Base-by-base conservation (phyloP, 2,329 filamentous ascomycete genomes). In the Pleomassaria siparia region DNA sequence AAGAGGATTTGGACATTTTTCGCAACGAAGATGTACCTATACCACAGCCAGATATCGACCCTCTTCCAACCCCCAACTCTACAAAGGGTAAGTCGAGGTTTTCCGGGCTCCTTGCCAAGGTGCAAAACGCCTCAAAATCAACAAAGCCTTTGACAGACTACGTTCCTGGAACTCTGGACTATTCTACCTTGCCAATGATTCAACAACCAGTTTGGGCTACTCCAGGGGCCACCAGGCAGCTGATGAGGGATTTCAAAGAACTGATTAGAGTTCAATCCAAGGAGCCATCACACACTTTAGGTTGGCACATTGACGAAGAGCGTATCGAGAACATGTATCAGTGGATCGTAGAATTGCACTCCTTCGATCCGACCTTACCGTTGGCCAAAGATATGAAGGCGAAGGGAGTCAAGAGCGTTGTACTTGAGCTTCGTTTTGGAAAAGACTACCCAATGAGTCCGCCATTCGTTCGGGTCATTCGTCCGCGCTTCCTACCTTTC, bases 261-360 rank as follows among this genome's bases (percentile, higher is more conserved):
- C 74, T 91, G 0, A 72, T 88, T 26, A 80, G 81, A 48, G 69
- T 84, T 1, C 91, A 96, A 64, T 68, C 80, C 1, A 73, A 66
- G 10, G 82, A 79, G 1, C 79, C 83, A 0, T 66, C 82, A 1
- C 79, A 85, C 49, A 81, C 87, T 49, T 78, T 95, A 0, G 91
- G 91, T 13, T 96, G 91, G 90, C 90, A 89, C 62, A 84, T 95
- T 46, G 81, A 95, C 60, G 72, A 79, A 12, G 74, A 76, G 11
- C 80, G 82, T 41, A 75, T 91, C 29, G 80, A 76, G 5, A 95
- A 91, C 60, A 78, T 91, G 52, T 96, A 94, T 62, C 90, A 95
- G 62, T 95, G 91, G 91, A 90, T 95, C 49, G 84, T 95, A 5
- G 88, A 96, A 67, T 75, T 96, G 1, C 91, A 96, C 67, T 89